A percentile compares a stretch with the other conserved stretches of the same genome.
Conservation (phyloP, 2,329 filamentous ascomycete genomes). For the Fusarium brevicatenulatum region DNA sequence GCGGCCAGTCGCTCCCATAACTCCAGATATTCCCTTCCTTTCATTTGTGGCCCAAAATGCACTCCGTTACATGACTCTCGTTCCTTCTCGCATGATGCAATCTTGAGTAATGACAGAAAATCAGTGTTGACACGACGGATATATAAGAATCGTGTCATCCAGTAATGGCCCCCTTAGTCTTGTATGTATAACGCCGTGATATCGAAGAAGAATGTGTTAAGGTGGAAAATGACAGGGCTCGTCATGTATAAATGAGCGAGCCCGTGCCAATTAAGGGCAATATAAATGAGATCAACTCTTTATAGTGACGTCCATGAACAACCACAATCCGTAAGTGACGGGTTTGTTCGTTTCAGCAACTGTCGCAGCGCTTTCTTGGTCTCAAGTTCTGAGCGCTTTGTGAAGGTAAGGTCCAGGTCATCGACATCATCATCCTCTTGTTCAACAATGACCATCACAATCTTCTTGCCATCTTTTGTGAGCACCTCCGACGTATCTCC, state of each 20-base stretch:
- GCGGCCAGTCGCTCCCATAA: slow-evolving; percentile 31
- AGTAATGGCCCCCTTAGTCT: slow-evolving; percentile 10
- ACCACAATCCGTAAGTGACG: slow-evolving; percentile 61
- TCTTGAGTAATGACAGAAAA: slow-evolving; percentile 30
- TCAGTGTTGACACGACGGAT: slow-evolving; percentile 15
- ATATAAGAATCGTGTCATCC: slow-evolving; percentile 10
- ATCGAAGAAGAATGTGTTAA: slow-evolving; percentile 2
- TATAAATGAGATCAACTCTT: background rate
- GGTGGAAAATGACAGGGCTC: background rate
- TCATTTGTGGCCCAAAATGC: slow-evolving; percentile 25
- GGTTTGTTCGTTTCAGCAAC: slow-evolving; percentile 26
- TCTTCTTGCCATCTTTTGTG: slow-evolving; percentile 48
- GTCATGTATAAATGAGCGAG: background rate
- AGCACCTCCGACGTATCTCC: slow-evolving; percentile 38
- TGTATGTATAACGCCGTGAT: slow-evolving; percentile 27
- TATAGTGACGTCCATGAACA: slow-evolving; percentile 64
- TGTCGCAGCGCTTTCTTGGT: slow-evolving; percentile 22
- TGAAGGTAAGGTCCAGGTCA: background rate
- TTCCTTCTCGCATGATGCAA: slow-evolving; percentile 26
- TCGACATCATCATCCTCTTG: slow-evolving; percentile 4
- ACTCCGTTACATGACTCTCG: slow-evolving; percentile 14
- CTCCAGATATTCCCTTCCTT: slow-evolving; percentile 28
- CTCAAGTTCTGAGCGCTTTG: background rate
- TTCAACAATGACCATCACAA: slow-evolving; percentile 59
- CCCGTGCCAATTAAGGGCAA: background rate